phyloP scores from a whole-genome alignment of 78 protist species.

The Monosiga brevicollis region DNA sequence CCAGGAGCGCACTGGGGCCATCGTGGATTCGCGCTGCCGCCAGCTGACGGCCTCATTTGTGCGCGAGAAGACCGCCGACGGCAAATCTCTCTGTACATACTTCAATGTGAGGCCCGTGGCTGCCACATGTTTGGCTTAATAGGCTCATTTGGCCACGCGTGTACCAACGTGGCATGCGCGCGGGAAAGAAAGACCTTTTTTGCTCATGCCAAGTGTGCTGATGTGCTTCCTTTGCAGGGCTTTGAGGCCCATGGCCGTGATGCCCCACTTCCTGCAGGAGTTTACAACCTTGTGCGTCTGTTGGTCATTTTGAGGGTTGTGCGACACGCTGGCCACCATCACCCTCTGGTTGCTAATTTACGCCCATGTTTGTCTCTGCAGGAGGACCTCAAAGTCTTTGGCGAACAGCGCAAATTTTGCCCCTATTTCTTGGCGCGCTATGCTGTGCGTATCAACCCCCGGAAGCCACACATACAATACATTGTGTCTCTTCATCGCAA shows the following conservation, averaged over 20 bases:
- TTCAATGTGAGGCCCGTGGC: constrained; percentile 31
- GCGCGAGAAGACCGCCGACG: constrained; percentile 20
- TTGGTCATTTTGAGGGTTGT: too few relatives aligned
- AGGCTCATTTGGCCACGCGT: constrained; percentile 26
- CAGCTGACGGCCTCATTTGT: constrained; percentile 66
- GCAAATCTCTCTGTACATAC: constrained; percentile 31
- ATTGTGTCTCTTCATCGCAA: too few relatives aligned
- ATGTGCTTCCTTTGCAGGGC: background rate
- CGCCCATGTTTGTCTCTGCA: too few relatives aligned
- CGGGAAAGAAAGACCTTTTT: background rate
- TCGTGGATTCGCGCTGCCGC: constrained; percentile 65
- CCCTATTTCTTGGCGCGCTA: constrained; percentile 86
- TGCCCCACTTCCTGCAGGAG: constrained; percentile 47
- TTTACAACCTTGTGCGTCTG: constrained; percentile 72
- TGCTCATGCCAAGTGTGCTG: background rate
- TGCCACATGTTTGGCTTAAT: background rate
- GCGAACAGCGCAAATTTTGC: constrained; percentile 46
- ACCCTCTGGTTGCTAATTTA: too few relatives aligned
- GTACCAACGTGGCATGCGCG: constrained; percentile 3
- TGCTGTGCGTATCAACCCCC: constrained; percentile 18
- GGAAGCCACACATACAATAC: too few relatives aligned
- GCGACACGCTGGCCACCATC: too few relatives aligned
- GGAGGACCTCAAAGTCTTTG: constrained; percentile 70
- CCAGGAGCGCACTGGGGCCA: constrained; percentile 13
- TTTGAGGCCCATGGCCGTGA: constrained; percentile 3